Conservation (phyloP, 441 rosid species). For the Bocquillonia castaneifolia region DNA sequence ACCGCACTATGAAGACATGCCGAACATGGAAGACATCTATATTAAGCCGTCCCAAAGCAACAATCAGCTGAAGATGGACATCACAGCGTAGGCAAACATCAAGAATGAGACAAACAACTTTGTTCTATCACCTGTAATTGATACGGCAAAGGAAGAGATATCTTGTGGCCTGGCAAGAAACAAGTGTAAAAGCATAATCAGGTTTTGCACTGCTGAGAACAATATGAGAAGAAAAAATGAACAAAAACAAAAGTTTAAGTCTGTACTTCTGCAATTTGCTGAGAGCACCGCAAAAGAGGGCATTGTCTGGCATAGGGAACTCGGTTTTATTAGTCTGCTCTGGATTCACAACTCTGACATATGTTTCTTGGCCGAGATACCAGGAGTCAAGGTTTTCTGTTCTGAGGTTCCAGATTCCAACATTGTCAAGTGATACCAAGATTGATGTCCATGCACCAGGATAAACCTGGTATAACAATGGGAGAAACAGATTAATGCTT, state of each 20-base stretch:
- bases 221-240: not conserved
- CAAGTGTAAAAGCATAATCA: slow-evolving; percentile 9
- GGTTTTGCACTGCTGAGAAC: not conserved
- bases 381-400: slow-evolving; percentile 89
- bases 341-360: slow-evolving; percentile 81
- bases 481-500: no score
- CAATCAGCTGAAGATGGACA: slow-evolving; percentile 30
- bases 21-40: slow-evolving; percentile 10
- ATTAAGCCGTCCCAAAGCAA: slow-evolving; percentile 6
- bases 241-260: not conserved
- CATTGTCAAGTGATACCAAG: slow-evolving; percentile 81
- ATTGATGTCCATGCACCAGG: slow-evolving; percentile 94
- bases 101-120: slow-evolving; percentile 33
- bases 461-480: no score
- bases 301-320: slow-evolving; percentile 65
- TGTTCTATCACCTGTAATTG: slow-evolving; percentile 29
- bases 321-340: slow-evolving; percentile 78
- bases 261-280: slow-evolving; percentile 61
- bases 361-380: slow-evolving; percentile 99
- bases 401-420: slow-evolving; percentile 92
- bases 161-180: slow-evolving; percentile 57
- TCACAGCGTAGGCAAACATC: slow-evolving; percentile 27
- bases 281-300: slow-evolving; percentile 80
- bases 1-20: slow-evolving; percentile 23
- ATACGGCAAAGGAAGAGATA: slow-evolving; percentile 45